Percentiles rank a stretch among this genome's conserved stretches.
These are phyloP conservation scores for Tolypocladium guangdongense DNA, from an alignment of 2,329 filamentous ascomycete species.

Conservation along the genomic window DNA sequence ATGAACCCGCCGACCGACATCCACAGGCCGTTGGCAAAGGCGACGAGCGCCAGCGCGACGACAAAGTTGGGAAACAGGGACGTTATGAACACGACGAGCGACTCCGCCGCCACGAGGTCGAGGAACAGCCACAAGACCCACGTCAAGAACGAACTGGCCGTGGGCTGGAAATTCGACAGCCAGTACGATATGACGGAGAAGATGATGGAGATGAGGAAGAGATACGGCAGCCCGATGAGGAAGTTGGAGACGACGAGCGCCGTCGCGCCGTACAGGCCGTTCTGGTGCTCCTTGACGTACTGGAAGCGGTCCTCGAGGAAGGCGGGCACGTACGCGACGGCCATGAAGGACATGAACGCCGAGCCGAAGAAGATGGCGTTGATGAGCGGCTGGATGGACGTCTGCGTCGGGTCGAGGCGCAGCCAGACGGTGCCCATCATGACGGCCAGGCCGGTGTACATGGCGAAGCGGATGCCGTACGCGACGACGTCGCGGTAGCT, in stretches of 20 bases:
- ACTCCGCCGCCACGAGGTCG: slow-evolving; percentile 72
- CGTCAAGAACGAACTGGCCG: slow-evolving; percentile 56
- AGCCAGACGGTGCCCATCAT: slow-evolving; percentile 88
- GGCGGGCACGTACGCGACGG: slow-evolving; percentile 73
- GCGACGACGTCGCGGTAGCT: slow-evolving; percentile 74
- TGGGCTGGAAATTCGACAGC: slow-evolving; percentile 64
- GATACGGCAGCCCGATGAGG: slow-evolving; percentile 67
- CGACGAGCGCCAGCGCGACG: slow-evolving; percentile 64
- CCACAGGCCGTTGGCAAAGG: slow-evolving; percentile 83
- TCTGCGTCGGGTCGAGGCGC: slow-evolving; percentile 55
- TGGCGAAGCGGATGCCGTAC: slow-evolving; percentile 71
- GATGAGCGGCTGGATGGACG: slow-evolving; percentile 68
- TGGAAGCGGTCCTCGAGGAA: slow-evolving; percentile 59
- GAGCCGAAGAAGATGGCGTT: slow-evolving; percentile 72
- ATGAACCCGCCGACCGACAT: slow-evolving; percentile 81
- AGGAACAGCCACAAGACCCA: slow-evolving; percentile 81
- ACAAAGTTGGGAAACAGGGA: slow-evolving; percentile 71
- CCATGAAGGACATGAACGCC: slow-evolving; percentile 73
- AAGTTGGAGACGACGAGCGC: slow-evolving; percentile 72
- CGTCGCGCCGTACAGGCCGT: slow-evolving; percentile 67
- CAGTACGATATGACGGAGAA: slow-evolving; percentile 72
- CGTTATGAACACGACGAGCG: slow-evolving; percentile 67
- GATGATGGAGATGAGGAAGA: slow-evolving; percentile 66
- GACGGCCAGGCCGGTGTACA: slow-evolving; percentile 67
- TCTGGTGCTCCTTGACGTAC: slow-evolving; percentile 54